Base-by-base conservation (phyloP, 2,329 filamentous ascomycete species). In the Teratosphaeria zuluensis region DNA sequence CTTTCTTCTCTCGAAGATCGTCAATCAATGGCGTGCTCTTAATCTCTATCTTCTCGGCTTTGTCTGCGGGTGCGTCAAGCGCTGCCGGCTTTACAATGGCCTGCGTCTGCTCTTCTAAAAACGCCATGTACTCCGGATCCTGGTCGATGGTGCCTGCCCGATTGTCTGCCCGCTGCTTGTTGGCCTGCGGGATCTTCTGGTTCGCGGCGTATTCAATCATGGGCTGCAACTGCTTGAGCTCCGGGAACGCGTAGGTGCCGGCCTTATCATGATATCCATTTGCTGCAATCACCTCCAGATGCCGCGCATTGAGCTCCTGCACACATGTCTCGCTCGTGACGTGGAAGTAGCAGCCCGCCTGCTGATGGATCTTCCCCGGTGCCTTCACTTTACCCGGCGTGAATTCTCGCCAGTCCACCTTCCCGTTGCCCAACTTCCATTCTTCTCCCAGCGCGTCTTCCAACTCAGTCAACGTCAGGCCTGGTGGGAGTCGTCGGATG, bases 131-230 rank as follows among this genome's bases (percentile, higher is more conserved):
- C 66, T 97, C 94, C 0, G 90, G 85, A 69, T 99, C 94, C 71
- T 96, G 91, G 68, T 99, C 94, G 65, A 99, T 97, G 2, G 91
- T 96, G 56, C 92, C 94, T 72, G 96, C 90, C 14, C 92, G 86
- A 56, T 85, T 84, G 77, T 99, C 94, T 57, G 84, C 83, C 35
- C 90, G 85, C 55, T 84, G 83, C 71, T 89, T 90, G 38, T 80
- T 83, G 60, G 84, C 56, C 42, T 69, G 48, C 1, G 92, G 90
- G 1, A 90, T 83, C 68, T 92, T 92, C 64, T 90, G 89, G 75
- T 92, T 95, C 0, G 88, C 83, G 19, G 92, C 85, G 68, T 89
- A 89, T 68, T 96, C 92, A 54, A 96, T 78, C 4, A 82, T 81
- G 0, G 94, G 92, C 1, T 88, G 89, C 0, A 89, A 88, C 57